Percentiles rank a stretch among this genome's conserved stretches.
These are phyloP conservation scores for Teunomyces lycoperdinae DNA, from an alignment of 805 yeast genomes.

Conservation along the genomic window DNA sequence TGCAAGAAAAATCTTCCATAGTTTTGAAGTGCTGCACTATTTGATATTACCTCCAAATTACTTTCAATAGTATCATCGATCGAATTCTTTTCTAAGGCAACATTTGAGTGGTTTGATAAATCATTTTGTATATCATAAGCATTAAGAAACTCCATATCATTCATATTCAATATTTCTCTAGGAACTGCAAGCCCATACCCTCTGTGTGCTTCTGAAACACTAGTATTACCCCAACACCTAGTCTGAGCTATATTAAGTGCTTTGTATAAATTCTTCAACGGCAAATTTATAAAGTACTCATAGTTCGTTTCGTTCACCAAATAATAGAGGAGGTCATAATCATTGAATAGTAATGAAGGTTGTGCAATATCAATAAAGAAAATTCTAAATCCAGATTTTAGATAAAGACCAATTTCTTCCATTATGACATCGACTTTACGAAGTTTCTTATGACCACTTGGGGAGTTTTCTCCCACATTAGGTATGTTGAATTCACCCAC, in stretches of 20 bases:
- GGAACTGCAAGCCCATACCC: conserved; percentile 20
- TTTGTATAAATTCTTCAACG: conserved; percentile 46
- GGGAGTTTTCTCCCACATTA: conserved; percentile 4
- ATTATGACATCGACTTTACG: conserved; percentile 41
- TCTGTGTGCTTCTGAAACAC: neutral
- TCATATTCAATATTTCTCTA: conserved; percentile 8
- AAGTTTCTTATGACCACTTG: conserved; percentile 17
- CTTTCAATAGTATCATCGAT: neutral
- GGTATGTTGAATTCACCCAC: conserved; percentile 48
- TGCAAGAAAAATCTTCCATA: conserved; percentile 37
- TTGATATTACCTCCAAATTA: too few relatives aligned
- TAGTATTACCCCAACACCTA: conserved; percentile 13
- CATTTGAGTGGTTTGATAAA: neutral
- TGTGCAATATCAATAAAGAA: conserved; percentile 43
- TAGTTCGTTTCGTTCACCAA: conserved; percentile 40
- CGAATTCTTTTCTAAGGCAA: too few relatives aligned
- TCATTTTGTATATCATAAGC: neutral
- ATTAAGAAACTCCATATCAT: conserved; percentile 13
- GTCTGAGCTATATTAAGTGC: conserved; percentile 40
- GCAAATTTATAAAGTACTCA: conserved; percentile 42
- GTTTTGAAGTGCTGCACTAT: conserved; percentile 17
- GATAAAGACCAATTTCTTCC: conserved; percentile 56
- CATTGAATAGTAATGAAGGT: conserved; percentile 40
- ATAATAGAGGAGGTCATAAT: conserved; percentile 41
- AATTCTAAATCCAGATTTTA: conserved; percentile 51